Evolutionary conservation across 345 rosid genomes (phyloP), one percentile per base, ranked within the genome.

Genomic region (Mercurialis annua): DNA sequence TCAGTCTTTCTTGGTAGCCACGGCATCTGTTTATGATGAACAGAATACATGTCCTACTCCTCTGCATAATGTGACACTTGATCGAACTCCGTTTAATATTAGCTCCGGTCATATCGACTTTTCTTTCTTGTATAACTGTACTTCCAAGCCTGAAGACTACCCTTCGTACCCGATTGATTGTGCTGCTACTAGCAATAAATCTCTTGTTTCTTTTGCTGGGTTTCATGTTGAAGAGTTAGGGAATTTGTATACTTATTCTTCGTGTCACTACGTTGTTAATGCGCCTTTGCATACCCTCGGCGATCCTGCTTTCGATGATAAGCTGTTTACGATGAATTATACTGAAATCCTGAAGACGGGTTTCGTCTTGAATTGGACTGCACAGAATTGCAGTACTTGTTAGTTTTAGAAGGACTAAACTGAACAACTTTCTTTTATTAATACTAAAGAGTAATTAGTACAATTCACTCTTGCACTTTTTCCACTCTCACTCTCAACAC

Each of bases 281-380:
- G 68, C 71, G 24, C 83, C 84, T 2, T 66, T 86, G 36, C 47
- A 27, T 21, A 17, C 10, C 24, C 0, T 31, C 10, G 26, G 15
- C 26, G 9, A 31, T 33, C 15, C 6, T 33, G 43, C 34, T 31
- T 57, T 26, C 16, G 43, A 33, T 57, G 61, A 33, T 10, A 16
- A 31, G 1, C 20, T 56, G 2, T 57, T 16, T 21, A 0, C 0
- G 0, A 68, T 67, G 81, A 50, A 65, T 71, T 87, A 78, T 60
- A 62, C 40, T 44, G 66, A 62, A 16, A 26, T 43, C 46, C 65
- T 86, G 77, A 75, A 69, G 73, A 77, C 33, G 65, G 96, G 94
- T 5, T 82, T 87, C 63, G 51, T 79, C 66, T 62, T 89, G 87
- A 81, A 69, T 10, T 87, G 87, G 87, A 67, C 64, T 55, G 85